Conservation (phyloP, 2,329 filamentous ascomycete species). For the Sarocladium strictum region DNA sequence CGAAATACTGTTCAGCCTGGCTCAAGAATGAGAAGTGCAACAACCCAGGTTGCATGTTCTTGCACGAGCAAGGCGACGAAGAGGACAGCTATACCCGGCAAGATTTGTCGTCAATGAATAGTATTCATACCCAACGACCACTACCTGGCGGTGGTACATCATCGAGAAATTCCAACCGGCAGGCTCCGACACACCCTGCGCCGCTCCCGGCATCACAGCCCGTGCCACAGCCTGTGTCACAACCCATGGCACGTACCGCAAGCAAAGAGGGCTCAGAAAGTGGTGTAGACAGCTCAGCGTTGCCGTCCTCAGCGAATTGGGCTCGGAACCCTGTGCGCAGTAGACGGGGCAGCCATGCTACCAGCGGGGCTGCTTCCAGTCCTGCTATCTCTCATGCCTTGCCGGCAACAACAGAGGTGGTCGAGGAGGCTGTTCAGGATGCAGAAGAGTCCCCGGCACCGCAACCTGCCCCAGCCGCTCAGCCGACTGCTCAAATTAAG, state of each 20-base stretch:
- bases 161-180: slow-evolving; percentile 42
- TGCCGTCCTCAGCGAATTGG: slow-evolving; percentile 93
- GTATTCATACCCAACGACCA: slow-evolving; percentile 71
- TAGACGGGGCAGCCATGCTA: slow-evolving; percentile 71
- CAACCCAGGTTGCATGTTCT: slow-evolving; percentile 95
- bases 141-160: slow-evolving; percentile 42
- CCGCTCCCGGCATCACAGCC: slow-evolving; percentile 29
- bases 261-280: slow-evolving; percentile 71
- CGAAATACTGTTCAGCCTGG: slow-evolving; percentile 98
- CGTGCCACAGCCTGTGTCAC: slow-evolving; percentile 37
- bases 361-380: slow-evolving; percentile 75
- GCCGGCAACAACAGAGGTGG: slow-evolving; percentile 46
- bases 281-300: slow-evolving; percentile 75
- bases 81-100: slow-evolving; percentile 94
- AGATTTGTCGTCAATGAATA: slow-evolving; percentile 91
- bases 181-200: slow-evolving; percentile 46
- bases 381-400: slow-evolving; percentile 63
- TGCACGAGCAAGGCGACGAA: slow-evolving; percentile 97
- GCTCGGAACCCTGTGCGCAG: slow-evolving; percentile 65
- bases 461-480: slow-evolving; percentile 16
- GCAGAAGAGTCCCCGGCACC: slow-evolving; percentile 21
- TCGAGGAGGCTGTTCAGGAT: slow-evolving; percentile 36
- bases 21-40: slow-evolving; percentile 90
- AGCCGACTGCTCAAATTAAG: slow-evolving; percentile 14
- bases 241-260: slow-evolving; percentile 66